phyloP scores from a whole-genome alignment of 23 red algal genomes.

The Gracilaria caudata region DNA sequence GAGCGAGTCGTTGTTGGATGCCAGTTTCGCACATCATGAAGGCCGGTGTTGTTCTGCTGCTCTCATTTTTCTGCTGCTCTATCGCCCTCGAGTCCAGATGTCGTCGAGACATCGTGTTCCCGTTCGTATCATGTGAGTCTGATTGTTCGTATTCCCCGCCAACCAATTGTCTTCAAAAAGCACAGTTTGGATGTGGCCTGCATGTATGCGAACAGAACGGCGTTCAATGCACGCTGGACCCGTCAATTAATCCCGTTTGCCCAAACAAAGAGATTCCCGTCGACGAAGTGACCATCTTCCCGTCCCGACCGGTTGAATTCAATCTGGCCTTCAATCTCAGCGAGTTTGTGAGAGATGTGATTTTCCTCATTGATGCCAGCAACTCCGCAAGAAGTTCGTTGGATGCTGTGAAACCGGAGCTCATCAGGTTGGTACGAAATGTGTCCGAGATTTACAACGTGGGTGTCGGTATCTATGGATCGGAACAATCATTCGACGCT shows the following conservation, averaged over 20 bases:
- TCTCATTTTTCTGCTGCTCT: background rate
- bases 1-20: no score
- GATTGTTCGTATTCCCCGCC: background rate
- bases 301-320: background rate
- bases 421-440: background rate
- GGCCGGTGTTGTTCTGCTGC: background rate
- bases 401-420: background rate
- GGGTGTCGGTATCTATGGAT: constrained; percentile 17
- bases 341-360: background rate
- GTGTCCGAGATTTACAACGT: background rate
- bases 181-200: background rate
- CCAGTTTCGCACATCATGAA: background rate
- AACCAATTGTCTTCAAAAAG: background rate
- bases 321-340: background rate
- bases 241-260: background rate
- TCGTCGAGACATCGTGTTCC: background rate
- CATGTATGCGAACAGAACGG: background rate
- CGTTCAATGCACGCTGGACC: background rate
- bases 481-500: constrained; percentile 7
- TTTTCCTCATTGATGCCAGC: constrained; percentile 19
- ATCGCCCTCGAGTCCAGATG: background rate
- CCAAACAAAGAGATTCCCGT: constrained; percentile 4
- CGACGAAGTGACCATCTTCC: background rate
- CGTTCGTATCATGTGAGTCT: background rate
- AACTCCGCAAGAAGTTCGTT: background rate